A percentile compares a stretch with the other conserved stretches of the same genome.
Evolutionary conservation across 352 stramenopile species (phyloP).

Genomic region (Globisporangium heterothallicum): DNA sequence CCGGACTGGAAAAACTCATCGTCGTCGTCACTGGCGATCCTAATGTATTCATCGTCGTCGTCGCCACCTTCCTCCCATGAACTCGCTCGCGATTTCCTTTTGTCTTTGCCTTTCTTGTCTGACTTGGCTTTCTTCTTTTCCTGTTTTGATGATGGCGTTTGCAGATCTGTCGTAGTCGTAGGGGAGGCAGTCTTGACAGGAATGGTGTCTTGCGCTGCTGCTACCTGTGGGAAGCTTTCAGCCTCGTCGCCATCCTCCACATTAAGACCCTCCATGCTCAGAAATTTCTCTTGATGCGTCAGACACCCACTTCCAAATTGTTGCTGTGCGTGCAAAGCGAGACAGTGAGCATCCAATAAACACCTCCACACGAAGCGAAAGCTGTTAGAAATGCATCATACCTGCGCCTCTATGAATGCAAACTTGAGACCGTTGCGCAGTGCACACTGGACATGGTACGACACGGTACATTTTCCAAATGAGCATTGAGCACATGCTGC

Average conservation of each 20-base stretch:
- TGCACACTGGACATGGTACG: slow-evolving; percentile 70
- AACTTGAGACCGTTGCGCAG: slow-evolving; percentile 56
- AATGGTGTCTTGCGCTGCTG: not conserved
- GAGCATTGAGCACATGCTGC: slow-evolving; percentile 68
- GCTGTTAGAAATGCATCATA: slow-evolving; percentile 15
- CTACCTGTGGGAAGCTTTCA: not conserved
- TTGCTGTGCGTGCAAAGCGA: too few species aligned
- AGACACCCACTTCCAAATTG: slow-evolving; percentile 65
- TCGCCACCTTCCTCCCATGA: slow-evolving; percentile 25
- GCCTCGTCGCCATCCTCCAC: slow-evolving; percentile 12
- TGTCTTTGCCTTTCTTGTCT: slow-evolving; percentile 8
- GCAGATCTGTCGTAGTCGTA: not conserved
- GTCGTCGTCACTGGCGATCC: slow-evolving; percentile 29
- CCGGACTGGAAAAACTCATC: not conserved
- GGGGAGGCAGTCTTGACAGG: not conserved
- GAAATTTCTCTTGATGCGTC: slow-evolving; percentile 52
- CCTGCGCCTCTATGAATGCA: slow-evolving; percentile 52
- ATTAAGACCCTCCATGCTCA: slow-evolving; percentile 26
- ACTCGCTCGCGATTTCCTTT: slow-evolving; percentile 18
- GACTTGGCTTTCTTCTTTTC: slow-evolving; percentile 1
- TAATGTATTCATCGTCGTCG: slow-evolving; percentile 27
- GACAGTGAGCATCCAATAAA: slow-evolving; percentile 3
- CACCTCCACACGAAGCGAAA: too few species aligned
- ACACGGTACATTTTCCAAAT: slow-evolving; percentile 59
- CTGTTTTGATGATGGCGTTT: slow-evolving; percentile 2